These are phyloP conservation scores for Prinsepia uniflora DNA, from an alignment of 306 rosid species.

Conservation along the genomic window DNA sequence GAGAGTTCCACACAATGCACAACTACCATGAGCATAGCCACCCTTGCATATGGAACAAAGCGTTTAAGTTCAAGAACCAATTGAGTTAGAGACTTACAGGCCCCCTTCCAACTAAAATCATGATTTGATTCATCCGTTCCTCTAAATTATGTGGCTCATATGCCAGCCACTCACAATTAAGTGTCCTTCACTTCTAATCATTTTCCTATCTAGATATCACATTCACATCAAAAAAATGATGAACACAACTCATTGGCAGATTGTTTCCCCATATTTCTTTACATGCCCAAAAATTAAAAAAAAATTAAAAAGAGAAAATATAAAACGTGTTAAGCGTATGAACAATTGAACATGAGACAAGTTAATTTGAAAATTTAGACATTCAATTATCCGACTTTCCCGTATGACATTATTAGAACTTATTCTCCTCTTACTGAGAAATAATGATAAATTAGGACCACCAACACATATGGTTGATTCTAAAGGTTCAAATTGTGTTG, in stretches of 20 bases:
- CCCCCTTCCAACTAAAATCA: conserved; percentile 14
- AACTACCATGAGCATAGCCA: conserved; percentile 39
- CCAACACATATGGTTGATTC: neutral
- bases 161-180: neutral
- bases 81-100: no score
- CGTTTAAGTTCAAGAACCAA: conserved; percentile 16
- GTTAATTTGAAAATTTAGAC: neutral
- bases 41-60: conserved; percentile 12
- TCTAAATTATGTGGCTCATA: neutral
- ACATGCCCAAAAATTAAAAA: neutral
- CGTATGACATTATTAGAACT: neutral
- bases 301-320: neutral
- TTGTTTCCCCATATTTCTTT: neutral
- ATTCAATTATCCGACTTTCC: no score
- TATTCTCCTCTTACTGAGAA: neutral
- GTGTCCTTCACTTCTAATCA: neutral
- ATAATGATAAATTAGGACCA: neutral
- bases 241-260: neutral
- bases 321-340: neutral
- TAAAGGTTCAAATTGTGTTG: conserved; percentile 2
- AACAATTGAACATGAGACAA: neutral
- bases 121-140: conserved; percentile 21
- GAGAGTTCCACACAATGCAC: conserved; percentile 27
- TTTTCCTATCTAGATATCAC: neutral
- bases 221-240: neutral